A percentile compares a stretch with the other conserved stretches of the same genome.
Evolutionary conservation across 1,139 yeast species (phyloP).

Genomic region (Kodamaea sp.): DNA sequence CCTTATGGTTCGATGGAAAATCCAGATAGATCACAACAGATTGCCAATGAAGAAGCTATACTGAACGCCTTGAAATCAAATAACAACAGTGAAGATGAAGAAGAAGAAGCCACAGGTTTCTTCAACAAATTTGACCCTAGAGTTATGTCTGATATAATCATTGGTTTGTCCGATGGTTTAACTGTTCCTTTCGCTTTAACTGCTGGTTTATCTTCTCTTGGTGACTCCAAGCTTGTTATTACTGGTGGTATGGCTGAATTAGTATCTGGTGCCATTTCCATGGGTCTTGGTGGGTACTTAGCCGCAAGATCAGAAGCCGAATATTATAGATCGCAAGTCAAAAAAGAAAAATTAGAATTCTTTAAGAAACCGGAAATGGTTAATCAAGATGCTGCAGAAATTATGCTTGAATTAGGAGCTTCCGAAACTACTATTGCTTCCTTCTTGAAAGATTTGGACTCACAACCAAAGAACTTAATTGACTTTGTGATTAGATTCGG

Average conservation of each 20-base stretch:
- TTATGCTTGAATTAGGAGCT: conserved; percentile 67
- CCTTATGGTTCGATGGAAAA: conserved; percentile 40
- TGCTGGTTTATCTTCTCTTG: conserved; percentile 75
- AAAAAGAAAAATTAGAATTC: conserved; percentile 63
- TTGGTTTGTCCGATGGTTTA: conserved; percentile 76
- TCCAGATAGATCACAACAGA: conserved; percentile 34
- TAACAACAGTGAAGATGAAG: conserved; percentile 20
- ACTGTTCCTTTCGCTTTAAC: conserved; percentile 85
- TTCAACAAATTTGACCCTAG: conserved; percentile 57
- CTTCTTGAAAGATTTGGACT: conserved; percentile 66
- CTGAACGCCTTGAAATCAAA: conserved; percentile 23
- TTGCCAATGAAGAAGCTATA: conserved; percentile 40
- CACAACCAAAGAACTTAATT: conserved; percentile 62
- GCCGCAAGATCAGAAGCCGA: conserved; percentile 81
- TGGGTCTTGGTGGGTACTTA: conserved; percentile 81
- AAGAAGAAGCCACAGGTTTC: conserved; percentile 27
- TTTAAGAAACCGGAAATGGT: conserved; percentile 60
- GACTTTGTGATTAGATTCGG: conserved; percentile 73
- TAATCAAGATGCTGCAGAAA: conserved; percentile 70
- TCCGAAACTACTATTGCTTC: conserved; percentile 61
- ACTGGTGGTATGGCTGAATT: conserved; percentile 86
- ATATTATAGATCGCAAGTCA: conserved; percentile 66
- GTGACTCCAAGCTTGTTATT: conserved; percentile 69
- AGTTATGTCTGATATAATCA: conserved; percentile 75
- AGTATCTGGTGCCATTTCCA: conserved; percentile 78